A percentile compares a stretch with the other conserved stretches of the same genome.
These are phyloP conservation scores for Solanum raphanifolium DNA, from an alignment of 257 asterid genomes.

Conservation along the genomic window DNA sequence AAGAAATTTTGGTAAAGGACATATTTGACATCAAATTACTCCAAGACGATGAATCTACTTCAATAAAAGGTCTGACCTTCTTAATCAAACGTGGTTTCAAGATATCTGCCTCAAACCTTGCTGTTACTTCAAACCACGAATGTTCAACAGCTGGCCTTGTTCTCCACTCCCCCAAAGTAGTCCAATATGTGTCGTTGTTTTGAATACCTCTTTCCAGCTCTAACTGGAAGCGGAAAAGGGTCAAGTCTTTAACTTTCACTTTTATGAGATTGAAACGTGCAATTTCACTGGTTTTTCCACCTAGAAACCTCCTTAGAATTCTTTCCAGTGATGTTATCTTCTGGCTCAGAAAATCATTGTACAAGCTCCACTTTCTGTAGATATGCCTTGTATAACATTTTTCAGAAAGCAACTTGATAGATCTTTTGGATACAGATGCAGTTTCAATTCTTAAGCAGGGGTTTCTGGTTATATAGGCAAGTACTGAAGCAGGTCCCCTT, in stretches of 20 bases:
- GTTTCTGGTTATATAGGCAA: constrained; percentile 42
- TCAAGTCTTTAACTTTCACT: constrained; percentile 34
- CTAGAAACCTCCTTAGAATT: constrained; percentile 22
- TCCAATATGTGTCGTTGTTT: constrained; percentile 55
- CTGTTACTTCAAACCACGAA: constrained; percentile 49
- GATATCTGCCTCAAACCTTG: constrained; percentile 41
- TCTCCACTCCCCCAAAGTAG: constrained; percentile 71
- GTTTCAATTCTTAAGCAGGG: constrained; percentile 38
- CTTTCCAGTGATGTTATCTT: constrained; percentile 37
- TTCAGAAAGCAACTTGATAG: constrained; percentile 47
- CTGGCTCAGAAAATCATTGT: constrained; percentile 16
- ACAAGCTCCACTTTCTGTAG: constrained; percentile 19
- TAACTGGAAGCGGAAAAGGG: constrained; percentile 55
- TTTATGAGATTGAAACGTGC: constrained; percentile 26
- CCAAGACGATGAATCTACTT: constrained; percentile 52
- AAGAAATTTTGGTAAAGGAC: constrained; percentile 67
- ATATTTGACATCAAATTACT: constrained; percentile 61
- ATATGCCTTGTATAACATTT: constrained; percentile 38
- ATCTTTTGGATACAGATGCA: constrained; percentile 16
- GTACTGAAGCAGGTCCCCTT: constrained; percentile 48
- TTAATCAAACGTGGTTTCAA: constrained; percentile 45
- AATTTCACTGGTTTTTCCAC: constrained; percentile 9
- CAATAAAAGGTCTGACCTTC: constrained; percentile 42
- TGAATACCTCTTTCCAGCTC: constrained; percentile 50
- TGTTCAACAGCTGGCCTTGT: constrained; percentile 60